Conservation (phyloP, 2,329 filamentous ascomycete genomes). For the Penicillium oxalicum region DNA sequence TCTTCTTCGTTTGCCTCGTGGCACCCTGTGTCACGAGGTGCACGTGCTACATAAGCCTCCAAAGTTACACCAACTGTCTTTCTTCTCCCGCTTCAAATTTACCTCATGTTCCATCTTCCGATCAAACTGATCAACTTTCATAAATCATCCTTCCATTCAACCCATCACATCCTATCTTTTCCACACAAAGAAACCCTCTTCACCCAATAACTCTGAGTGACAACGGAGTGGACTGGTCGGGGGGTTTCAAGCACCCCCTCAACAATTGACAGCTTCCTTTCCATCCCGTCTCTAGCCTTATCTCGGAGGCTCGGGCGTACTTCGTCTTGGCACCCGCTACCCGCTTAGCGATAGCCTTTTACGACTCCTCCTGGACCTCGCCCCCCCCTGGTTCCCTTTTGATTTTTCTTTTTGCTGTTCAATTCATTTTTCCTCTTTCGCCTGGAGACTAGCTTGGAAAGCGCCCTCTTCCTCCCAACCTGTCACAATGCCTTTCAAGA, state of each 20-base stretch:
- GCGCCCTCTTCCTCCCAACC: background rate
- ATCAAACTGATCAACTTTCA: too few species aligned
- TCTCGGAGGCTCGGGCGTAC: constrained; percentile 2
- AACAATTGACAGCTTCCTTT: background rate
- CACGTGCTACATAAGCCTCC: too few species aligned
- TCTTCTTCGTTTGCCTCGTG: constrained; percentile 1
- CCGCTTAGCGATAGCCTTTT: constrained; percentile 16
- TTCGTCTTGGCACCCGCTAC: constrained; percentile 13
- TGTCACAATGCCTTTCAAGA: constrained; percentile 32
- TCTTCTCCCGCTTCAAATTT: too few species aligned
- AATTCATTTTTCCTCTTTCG: background rate
- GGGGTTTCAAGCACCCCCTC: too few species aligned
- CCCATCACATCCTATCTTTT: too few species aligned
- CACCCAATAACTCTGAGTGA: too few species aligned
- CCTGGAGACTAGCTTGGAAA: background rate
- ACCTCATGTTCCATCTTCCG: too few species aligned
- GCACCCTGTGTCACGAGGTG: too few species aligned
- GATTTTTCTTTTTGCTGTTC: constrained; percentile 1
- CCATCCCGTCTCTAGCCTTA: constrained; percentile 5
- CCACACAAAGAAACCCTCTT: too few species aligned
- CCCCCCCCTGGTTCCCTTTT: constrained; percentile 9
- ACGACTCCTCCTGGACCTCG: background rate
- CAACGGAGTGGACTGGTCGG: too few species aligned
- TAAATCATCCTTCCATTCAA: too few species aligned
- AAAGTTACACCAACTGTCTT: too few species aligned